phyloP scores from a whole-genome alignment of 1,284 basidiomycete species.

The Flammula alnicola region DNA sequence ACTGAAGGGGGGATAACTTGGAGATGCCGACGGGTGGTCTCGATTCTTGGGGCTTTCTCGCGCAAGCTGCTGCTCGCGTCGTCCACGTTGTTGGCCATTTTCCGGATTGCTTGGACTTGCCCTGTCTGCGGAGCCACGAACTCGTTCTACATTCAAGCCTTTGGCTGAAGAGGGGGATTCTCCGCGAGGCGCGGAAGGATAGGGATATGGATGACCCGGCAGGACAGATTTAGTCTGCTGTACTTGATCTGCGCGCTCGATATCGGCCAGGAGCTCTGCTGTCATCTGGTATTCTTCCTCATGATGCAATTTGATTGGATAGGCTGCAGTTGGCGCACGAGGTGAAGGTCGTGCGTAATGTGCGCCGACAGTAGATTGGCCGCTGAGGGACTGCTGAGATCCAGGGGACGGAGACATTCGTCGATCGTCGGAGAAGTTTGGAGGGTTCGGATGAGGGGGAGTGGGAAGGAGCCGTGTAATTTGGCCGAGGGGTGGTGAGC shows the following conservation, averaged over 20 bases:
- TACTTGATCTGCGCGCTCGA: slow-evolving; percentile 62
- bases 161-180: slow-evolving; percentile 48
- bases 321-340: slow-evolving; percentile 54
- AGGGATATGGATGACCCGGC: slow-evolving; percentile 32
- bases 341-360: slow-evolving; percentile 65
- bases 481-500: slow-evolving; percentile 39
- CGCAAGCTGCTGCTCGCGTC: slow-evolving; percentile 44
- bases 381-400: slow-evolving; percentile 40
- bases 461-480: slow-evolving; percentile 59
- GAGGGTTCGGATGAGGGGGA: slow-evolving; percentile 50
- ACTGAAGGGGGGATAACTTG: slow-evolving; percentile 40
- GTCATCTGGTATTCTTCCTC: slow-evolving; percentile 68
- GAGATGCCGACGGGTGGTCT: slow-evolving; percentile 52
- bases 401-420: slow-evolving; percentile 47
- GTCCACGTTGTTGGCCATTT: slow-evolving; percentile 39
- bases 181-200: slow-evolving; percentile 31
- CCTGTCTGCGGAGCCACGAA: slow-evolving; percentile 52
- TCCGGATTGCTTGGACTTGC: slow-evolving; percentile 58
- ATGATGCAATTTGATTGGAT: slow-evolving; percentile 54
- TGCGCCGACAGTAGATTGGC: slow-evolving; percentile 39
- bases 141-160: slow-evolving; percentile 59
- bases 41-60: slow-evolving; percentile 58
- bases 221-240: slow-evolving; percentile 43
- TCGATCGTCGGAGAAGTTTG: slow-evolving; percentile 36
- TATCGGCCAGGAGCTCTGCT: slow-evolving; percentile 68